Evolutionary conservation across 2,329 filamentous ascomycete genomes (phyloP), one percentile per base, ranked within the genome.

Genomic region (Fusarium nodosum): DNA sequence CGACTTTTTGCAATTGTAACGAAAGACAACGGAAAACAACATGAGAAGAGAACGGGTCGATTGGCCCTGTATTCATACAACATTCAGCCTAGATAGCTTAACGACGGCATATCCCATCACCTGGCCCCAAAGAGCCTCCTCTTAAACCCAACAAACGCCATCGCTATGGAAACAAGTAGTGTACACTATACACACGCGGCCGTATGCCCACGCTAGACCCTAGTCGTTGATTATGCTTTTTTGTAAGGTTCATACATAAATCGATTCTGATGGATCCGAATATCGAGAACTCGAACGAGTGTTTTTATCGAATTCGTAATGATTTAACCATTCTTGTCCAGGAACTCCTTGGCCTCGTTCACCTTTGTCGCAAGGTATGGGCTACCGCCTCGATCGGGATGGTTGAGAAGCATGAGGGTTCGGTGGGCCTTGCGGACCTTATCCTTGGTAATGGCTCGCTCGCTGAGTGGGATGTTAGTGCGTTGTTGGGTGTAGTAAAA

Each of bases 311-410:
- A 50, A 18, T 42, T 64, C 38, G 22, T 61, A n/a, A 46, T 18
- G 30, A 33, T 33, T 78, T 65, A 78, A 26, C 64, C 51, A 22
- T 72, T 74, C 55, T 97, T 97, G 79, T 99, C 96, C 72, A 99
- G 79, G 68, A 98, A 88, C 79, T 98, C 95, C 82, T 99, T 99
- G 39, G 96, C 96, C 81, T 99, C 96, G 82, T 99, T 99, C 78
- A 99, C 92, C 82, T 99, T 99, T 56, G 94, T 97, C 16, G 96
- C 96, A 45, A 99, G 84, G 79, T 98, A 99, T 10, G 96, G 96
- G 78, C 94, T 97, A 39, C 96, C 96, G 71, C 96, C 96, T 77
- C 96, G 92, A 85, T 99, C 96, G 69, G 96, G 96, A 81, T 99
- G 96, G 85, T 99, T 99, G 71, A 97, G 86, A 59, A 99, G 89